phyloP scores from a whole-genome alignment of 2,329 filamentous ascomycete genomes.

The Microdochium trichocladiopsis region DNA sequence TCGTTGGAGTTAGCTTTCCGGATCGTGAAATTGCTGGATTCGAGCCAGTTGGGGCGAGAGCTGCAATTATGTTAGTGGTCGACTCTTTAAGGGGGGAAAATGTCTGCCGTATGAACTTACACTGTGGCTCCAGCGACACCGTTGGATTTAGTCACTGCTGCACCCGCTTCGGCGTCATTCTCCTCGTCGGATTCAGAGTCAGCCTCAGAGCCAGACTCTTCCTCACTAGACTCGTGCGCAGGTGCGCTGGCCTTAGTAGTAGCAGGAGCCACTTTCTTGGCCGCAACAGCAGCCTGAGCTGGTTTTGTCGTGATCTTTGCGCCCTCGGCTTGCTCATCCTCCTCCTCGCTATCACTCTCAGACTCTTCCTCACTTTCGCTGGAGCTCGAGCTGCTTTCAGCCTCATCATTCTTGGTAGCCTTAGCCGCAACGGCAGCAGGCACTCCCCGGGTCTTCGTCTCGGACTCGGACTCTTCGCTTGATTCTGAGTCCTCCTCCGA shows the following conservation, averaged over 20 bases:
- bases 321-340: conserved; percentile 18
- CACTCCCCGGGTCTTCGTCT: background rate
- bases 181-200: conserved; percentile 13
- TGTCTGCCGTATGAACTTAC: background rate
- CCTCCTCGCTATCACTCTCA: conserved; percentile 22
- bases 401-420: conserved; percentile 14
- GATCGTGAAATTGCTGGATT: conserved; percentile 45
- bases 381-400: background rate
- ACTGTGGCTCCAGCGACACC: background rate
- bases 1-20: conserved; percentile 37
- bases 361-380: conserved; percentile 5
- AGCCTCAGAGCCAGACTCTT: conserved; percentile 4
- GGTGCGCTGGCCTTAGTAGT: background rate
- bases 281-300: conserved; percentile 7
- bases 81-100: background rate
- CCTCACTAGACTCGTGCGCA: background rate
- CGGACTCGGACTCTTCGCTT: conserved; percentile 1
- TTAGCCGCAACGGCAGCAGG: conserved; percentile 9
- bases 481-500: conserved; percentile 6
- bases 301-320: background rate
- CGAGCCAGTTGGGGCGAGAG: conserved; percentile 28
- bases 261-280: background rate
- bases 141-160: conserved; percentile 5
- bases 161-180: conserved; percentile 12
- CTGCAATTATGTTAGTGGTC: conserved; percentile 8